phyloP scores from a whole-genome alignment of 768 basidiomycete species.

The Fomitopsis serialis region DNA sequence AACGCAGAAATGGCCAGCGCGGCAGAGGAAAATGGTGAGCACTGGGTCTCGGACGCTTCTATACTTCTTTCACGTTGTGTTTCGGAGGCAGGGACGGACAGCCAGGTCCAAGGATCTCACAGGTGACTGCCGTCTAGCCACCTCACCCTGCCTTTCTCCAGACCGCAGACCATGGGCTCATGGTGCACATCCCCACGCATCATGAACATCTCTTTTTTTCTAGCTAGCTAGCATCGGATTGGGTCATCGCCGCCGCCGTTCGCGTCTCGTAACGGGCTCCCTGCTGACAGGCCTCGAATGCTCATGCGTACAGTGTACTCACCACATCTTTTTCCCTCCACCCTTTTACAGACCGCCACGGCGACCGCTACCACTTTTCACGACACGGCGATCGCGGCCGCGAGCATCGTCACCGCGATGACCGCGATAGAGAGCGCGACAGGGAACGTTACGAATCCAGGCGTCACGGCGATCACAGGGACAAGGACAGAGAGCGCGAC shows the following conservation, averaged over 20 bases:
- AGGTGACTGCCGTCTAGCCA: constrained; percentile 13
- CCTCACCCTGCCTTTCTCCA: constrained; percentile 34
- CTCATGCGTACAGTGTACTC: constrained; percentile 15
- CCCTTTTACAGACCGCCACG: constrained; percentile 47
- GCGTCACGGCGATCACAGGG: constrained; percentile 15
- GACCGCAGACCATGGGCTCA: constrained; percentile 48
- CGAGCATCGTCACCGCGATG: constrained; percentile 28
- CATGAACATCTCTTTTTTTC: constrained; percentile 22
- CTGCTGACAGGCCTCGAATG: constrained; percentile 32
- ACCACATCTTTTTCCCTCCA: constrained; percentile 29
- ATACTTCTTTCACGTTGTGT: constrained; percentile 12
- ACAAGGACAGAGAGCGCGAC: constrained; percentile 26
- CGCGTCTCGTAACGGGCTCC: constrained; percentile 1
- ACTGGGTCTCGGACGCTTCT: background rate
- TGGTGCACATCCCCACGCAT: constrained; percentile 40
- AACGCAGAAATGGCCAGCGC: constrained; percentile 11
- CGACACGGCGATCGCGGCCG: constrained; percentile 23
- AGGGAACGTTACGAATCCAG: constrained; percentile 16
- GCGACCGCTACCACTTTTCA: constrained; percentile 43
- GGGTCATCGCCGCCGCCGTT: constrained; percentile 8
- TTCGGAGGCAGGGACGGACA: constrained; percentile 20
- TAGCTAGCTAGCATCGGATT: constrained; percentile 57
- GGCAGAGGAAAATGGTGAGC: constrained; percentile 17
- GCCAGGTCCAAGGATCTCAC: constrained; percentile 8
- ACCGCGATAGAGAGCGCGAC: constrained; percentile 18